Base-by-base conservation (phyloP, 2,329 filamentous ascomycete genomes). In the Emericellopsis cladophorae region DNA sequence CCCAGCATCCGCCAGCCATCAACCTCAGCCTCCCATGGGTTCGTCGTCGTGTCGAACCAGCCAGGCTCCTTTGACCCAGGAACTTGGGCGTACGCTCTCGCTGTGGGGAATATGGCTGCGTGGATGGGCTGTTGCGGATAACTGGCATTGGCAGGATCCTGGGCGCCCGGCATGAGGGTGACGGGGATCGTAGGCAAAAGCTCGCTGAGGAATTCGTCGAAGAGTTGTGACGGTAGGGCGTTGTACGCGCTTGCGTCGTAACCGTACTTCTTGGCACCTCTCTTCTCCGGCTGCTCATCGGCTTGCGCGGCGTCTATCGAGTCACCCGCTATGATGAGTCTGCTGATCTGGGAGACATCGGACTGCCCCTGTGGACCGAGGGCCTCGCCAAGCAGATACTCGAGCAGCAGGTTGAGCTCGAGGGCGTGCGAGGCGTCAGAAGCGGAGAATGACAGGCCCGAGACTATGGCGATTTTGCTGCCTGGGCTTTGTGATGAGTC, bases 91-190 rank as follows among this genome's bases (percentile, higher is more conserved):
- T 86, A 98, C 7, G 74, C 65, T 46, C 88, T 73, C 15, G 86
- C 70, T 8, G 74, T 70, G 0, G 87, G 84, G 51, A 98, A 92
- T 76, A 98, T 87, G 45, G 92, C 90, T 5, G 84, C 70, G 59
- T 98, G 92, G 39, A 98, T 84, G 2, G 86, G 83, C 58, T 96
- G 92, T 55, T 98, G 92, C 0, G 92, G 92, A 23, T 95, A 76
- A 46, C 85, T 84, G 40, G 84, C 78, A 54, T 94, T 95, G 39
- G 92, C 88, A 0, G 92, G 89, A 58, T 98, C 93, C 26, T 75
- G 71, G 14, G 74, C 74, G 14, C 92, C 92, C 0, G 93, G 87
- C 46, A 98, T 74, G 15, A 98, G 66, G 0, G 92, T 98, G 41
- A 98, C 70, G 4, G 92, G 89, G 22, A 98, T 76, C 14, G 81